Evolutionary conservation across 148 eudicot genomes (phyloP), one percentile per base, ranked within the genome.

Genomic region (Vaccinium vitisidaea): DNA sequence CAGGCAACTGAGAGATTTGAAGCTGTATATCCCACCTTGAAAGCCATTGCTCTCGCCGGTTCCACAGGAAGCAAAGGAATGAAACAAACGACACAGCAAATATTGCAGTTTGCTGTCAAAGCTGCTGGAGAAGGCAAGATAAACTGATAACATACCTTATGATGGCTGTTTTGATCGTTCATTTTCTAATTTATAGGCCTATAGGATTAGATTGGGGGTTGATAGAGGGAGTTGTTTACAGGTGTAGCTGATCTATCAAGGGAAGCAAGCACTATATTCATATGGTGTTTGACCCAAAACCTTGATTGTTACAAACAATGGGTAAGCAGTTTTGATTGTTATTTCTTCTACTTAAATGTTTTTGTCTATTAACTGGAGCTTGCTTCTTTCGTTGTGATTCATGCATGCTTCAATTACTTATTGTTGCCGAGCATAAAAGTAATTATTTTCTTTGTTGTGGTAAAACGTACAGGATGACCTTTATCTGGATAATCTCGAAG

Each of bases 1-100:
- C 86, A 92, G 94, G 91, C 88, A 65, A 93, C 94, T 23, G 91
- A 90, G 84, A 90, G 96, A 83, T 93, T 92, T 86, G 92, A 93
- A 84, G 92, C 93, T n/a, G 80, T 93, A 73, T 93, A 93, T 85
- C 93, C 92, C 54, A 83, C 85, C 80, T 90, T 93, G 43, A 91
- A 91, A 80, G 88, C 90, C 82, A 91, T 93, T 65, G 92, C 96
- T 55, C 90, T 91, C 82, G 90, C 93, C 79, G 92, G 93, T 79
- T 55, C 91, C 83, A 87, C 88, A 82, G 91, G 91, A 59, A 91
- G 90, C 87, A 92, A 91, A 84, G 90, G 86, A 78, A 89, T 90
- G 91, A 93, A 93, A 86, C 93, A 84, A 88, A 87, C 85, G 11
- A 78, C 90, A 2, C 91, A 86, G 77, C 93, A 92, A 81, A 87